phyloP scores from a whole-genome alignment of 2,329 filamentous ascomycete genomes.

The Sporothrix inflata region DNA sequence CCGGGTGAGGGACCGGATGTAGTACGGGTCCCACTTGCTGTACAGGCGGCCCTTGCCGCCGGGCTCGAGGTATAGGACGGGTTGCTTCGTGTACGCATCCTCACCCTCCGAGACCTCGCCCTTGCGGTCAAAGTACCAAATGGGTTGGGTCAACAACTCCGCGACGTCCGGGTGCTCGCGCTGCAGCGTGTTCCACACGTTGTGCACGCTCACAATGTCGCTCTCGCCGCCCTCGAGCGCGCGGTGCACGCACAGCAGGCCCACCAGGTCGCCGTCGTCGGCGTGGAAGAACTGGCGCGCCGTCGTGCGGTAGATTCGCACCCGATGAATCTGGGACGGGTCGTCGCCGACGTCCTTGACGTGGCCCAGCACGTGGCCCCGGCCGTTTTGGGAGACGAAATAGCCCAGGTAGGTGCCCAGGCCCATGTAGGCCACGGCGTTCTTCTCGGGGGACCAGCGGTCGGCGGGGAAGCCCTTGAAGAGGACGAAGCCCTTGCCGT shows the following conservation, averaged over 20 bases:
- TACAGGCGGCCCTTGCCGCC: slow-evolving; percentile 69
- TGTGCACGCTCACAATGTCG: slow-evolving; percentile 77
- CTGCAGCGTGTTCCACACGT: slow-evolving; percentile 81
- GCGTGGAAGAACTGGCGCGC: slow-evolving; percentile 85
- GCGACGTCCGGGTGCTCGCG: slow-evolving; percentile 76
- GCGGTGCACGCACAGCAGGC: slow-evolving; percentile 77
- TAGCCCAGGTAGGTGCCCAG: slow-evolving; percentile 84
- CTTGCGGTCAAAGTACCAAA: slow-evolving; percentile 94
- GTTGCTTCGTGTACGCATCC: slow-evolving; percentile 72
- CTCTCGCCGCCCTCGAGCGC: slow-evolving; percentile 82
- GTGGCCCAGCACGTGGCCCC: slow-evolving; percentile 83
- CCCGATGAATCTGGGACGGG: slow-evolving; percentile 77
- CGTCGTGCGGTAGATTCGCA: slow-evolving; percentile 88
- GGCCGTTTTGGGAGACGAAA: slow-evolving; percentile 83
- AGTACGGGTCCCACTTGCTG: slow-evolving; percentile 91
- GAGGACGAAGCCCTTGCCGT: slow-evolving; percentile 87
- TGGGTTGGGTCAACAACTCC: slow-evolving; percentile 71
- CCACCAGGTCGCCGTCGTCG: slow-evolving; percentile 82
- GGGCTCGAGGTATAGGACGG: slow-evolving; percentile 77
- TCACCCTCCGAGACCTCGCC: slow-evolving; percentile 76
- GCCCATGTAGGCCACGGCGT: slow-evolving; percentile 87
- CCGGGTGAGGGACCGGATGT: slow-evolving; percentile 72
- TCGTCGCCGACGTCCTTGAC: slow-evolving; percentile 89
- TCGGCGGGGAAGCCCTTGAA: slow-evolving; percentile 83
- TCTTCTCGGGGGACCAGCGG: slow-evolving; percentile 77